Evolutionary conservation across 768 basidiomycete genomes (phyloP), one percentile per base, ranked within the genome.

Genomic region (Kwoniella sp.): DNA sequence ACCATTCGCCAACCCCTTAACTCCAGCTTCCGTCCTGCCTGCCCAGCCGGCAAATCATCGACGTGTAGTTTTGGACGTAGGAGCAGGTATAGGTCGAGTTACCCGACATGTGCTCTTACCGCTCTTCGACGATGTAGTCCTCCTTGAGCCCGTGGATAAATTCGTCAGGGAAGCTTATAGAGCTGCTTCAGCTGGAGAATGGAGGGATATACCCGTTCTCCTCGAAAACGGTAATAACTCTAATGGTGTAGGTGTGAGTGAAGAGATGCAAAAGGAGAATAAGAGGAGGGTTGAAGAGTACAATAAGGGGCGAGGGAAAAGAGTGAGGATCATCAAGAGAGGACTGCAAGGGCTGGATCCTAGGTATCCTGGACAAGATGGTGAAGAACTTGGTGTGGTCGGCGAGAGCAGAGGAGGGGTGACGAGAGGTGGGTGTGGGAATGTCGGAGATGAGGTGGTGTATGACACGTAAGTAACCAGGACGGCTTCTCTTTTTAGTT

Each of bases 51-150:
- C 76, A 12, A 9, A 4, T 44, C 82, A 83, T 24, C 83, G 86
- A 50, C 48, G 48, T 4, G 86, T 91, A 49, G 93, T 90, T 0
- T 84, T 99, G 22, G 95, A 99, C 73, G 91, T 93, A 62, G 95
- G 83, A 47, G 93, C 93, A 6, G 95, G 95, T 12, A 88, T 99
- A 52, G 95, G 95, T 12, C 88, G 95, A 56, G 92, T 96, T 26
- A 95, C 93, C 0, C 83, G 86, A 1, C 87, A 90, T 68, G 91
- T 93, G 13, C 86, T 99, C 33, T 85, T 97, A n/a, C 89, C 88
- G 71, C 87, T 97, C 57, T 85, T 93, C 66, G 85, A 87, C 24
- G 89, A 92, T 69, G 91, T 97, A 52, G 87, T 92, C 48, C 85
- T 95, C 58, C 84, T 95, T 60, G 95, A 98, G 79, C 96, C 95